A percentile compares a stretch with the other conserved stretches of the same genome.
Conservation (phyloP, 805 yeast genomes). For the Wickerhamomyces mucosus region DNA sequence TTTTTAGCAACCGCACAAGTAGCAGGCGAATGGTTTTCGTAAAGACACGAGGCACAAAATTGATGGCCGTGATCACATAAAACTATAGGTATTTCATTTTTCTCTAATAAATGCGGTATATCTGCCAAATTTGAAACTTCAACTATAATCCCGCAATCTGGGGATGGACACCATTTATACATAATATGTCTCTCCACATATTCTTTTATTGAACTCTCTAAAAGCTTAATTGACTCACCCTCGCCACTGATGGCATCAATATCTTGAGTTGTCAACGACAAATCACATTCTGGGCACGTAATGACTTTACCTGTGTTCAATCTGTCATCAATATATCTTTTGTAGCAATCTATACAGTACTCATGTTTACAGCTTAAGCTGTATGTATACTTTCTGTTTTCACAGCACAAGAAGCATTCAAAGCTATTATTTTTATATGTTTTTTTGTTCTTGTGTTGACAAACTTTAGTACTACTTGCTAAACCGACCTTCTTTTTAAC, state of each 20-base stretch:
- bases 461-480: neutral
- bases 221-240: conserved; percentile 21
- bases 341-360: conserved; percentile 64
- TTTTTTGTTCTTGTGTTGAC: neutral
- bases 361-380: conserved; percentile 59
- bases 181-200: conserved; percentile 43
- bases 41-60: conserved; percentile 72
- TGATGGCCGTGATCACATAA: conserved; percentile 55
- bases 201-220: conserved; percentile 31
- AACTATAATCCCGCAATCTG: conserved; percentile 62
- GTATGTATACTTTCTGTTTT: conserved; percentile 36
- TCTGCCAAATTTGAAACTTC: conserved; percentile 18
- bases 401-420: conserved; percentile 68
- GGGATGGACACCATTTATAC: conserved; percentile 76
- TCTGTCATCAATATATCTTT: conserved; percentile 43
- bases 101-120: conserved; percentile 3
- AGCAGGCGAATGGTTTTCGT: conserved; percentile 76
- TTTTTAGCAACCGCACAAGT: conserved; percentile 58
- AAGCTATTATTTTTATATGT: conserved; percentile 20
- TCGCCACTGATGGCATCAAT: conserved; percentile 31
- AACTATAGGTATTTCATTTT: conserved; percentile 50
- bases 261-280: conserved; percentile 27
- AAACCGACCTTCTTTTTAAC: conserved; percentile 28
- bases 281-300: conserved; percentile 56
- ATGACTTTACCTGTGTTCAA: conserved; percentile 36